Base-by-base conservation (phyloP, 2,329 filamentous ascomycete species). In the Fusarium miscanthi region DNA sequence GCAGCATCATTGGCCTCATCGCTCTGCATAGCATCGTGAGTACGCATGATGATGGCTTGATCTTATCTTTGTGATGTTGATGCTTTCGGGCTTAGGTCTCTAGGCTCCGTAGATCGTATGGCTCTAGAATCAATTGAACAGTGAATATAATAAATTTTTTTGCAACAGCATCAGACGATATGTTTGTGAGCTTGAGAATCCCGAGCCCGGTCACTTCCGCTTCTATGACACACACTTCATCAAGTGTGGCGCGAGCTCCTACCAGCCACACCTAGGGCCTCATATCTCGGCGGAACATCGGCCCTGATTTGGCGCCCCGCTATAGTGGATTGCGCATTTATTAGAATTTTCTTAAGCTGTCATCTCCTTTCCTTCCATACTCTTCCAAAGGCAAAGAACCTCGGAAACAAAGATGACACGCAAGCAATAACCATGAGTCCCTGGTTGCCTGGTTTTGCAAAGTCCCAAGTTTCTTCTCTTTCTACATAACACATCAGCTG, bases 1-100 rank as follows among this genome's bases (percentile, higher is more conserved):
- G 91, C 90, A 51, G 93, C 93, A 63, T 88, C 85, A 70, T 88
- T 88, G 54, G 91, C 89, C 80, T 95, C 93, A 45, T 89, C 88
- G 73, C 88, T 89, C 57, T 88, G 88, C 77, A 92, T 83, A 70
- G 85, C 87, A 74, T 88, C 89, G 82, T 70, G 68, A 42, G 66
- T 8, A 45, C 74, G 74, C 76, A 78, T 77, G 25, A 65, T 76
- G 62, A 59, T 30, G 53, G 35, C 27, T 59, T 61, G 58, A 35
- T 52, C 54, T 33, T 43, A 35, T 31, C 33, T 51, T n/a, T 52
- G 25, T 31, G 23, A 23, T 42, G 30, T 41, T 37, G 54, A 60
- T 38, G 46, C 37, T 33, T 35, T 11, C 5, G 7, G 30, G 17
- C n/a, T 23, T 13, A 30, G 13, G 4, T 12, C 23, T 17, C 33